Conservation (phyloP, 768 basidiomycete species). For the Tulasnella sp. region DNA sequence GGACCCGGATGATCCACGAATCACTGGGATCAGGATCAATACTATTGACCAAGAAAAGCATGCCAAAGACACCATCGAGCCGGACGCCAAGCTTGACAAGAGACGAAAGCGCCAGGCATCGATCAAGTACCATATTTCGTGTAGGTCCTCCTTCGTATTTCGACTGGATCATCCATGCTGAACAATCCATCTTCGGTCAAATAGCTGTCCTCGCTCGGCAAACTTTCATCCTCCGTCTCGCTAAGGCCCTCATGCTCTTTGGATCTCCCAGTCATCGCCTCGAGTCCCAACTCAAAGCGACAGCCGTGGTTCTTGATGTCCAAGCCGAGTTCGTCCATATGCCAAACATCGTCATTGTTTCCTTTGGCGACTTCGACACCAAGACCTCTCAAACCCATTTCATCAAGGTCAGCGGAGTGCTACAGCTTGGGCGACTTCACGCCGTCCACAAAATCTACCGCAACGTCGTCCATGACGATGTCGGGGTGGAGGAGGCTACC, state of each 20-base stretch:
- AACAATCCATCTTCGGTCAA: constrained; percentile 4
- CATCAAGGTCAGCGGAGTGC: constrained; percentile 60
- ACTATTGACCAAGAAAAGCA: constrained; percentile 47
- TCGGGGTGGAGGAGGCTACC: constrained; percentile 70
- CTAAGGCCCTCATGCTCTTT: constrained; percentile 81
- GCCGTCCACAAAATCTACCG: constrained; percentile 80
- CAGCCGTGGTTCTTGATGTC: constrained; percentile 81
- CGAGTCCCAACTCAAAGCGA: constrained; percentile 83
- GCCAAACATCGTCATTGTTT: constrained; percentile 69
- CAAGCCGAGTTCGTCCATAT: constrained; percentile 87
- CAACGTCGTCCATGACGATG: constrained; percentile 82
- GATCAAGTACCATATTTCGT: constrained; percentile 68
- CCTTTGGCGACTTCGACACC: constrained; percentile 73
- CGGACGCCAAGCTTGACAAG: constrained; percentile 58
- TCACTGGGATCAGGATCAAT: constrained; percentile 49
- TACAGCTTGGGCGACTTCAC: constrained; percentile 79
- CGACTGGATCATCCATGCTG: background rate
- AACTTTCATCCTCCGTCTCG: constrained; percentile 77
- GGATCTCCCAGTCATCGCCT: constrained; percentile 91
- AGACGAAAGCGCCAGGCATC: constrained; percentile 32
- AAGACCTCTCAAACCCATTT: constrained; percentile 78
- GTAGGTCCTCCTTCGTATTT: constrained; percentile 35
- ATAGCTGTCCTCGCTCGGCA: constrained; percentile 74
- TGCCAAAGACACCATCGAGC: constrained; percentile 52
- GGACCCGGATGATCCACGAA: constrained; percentile 65